Base-by-base conservation (phyloP, 1,139 yeast species). In the Yamadazyma diospyri region DNA sequence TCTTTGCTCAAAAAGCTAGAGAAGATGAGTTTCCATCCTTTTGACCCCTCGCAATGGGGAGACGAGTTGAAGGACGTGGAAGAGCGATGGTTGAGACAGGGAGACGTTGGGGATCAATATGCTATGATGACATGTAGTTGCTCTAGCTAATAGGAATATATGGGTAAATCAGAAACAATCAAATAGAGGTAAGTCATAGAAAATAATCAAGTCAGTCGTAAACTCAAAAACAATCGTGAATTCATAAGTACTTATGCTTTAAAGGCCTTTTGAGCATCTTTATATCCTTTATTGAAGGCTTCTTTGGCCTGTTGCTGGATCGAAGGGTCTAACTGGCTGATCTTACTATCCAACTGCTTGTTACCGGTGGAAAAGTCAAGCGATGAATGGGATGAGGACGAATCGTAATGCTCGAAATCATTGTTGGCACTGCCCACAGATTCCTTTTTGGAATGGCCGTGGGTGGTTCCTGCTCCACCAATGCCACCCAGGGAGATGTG, bases 41-140 rank as follows among this genome's bases (percentile, higher is more conserved):
- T 62, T 46, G 81, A 81, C 44, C 48, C 51, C 4, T 41, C 59
- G 0, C 61, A 70, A 51, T 83, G 94, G 94, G 87, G 88, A 1
- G 64, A 60, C 16, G 76, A 74, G 2, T 51, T 76, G 31, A 71
- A 78, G 42, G 83, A 79, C 0, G 40, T 76, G 6, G 85, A 78
- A 38, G 39, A 53, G 10, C 61, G 57, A 36, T 82, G 92, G 89
- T 38, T 70, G 20, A 39, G 57, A 14, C 72, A 66, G 37, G 62
- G 69, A 4, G 72, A 72, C 23, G 59, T 56, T 11, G 72, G 71
- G 10, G 71, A 65, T 4, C 66, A 62, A 5, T 62, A 58, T 37
- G 58, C 73, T 12, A 79, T 81, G 86, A 57, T 69, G 33, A 83
- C 78, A 47, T 78, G 84, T 46, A 72, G 81, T 34, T 80, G 88